Conservation (phyloP, 768 basidiomycete genomes). For the Rhizopogon vesiculosus region DNA sequence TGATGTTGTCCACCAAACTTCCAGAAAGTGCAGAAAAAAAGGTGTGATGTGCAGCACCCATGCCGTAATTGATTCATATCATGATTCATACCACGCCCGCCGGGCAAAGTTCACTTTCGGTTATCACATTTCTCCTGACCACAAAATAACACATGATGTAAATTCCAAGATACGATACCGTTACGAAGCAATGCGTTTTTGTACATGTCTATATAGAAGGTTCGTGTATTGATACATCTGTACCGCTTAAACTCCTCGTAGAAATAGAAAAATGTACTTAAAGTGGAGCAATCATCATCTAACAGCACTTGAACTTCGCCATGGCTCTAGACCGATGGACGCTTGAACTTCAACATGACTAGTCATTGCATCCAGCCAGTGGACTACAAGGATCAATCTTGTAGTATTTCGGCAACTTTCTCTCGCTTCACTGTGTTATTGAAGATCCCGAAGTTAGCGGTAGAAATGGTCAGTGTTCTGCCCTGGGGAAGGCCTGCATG, state of each 20-base stretch:
- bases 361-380: neutral
- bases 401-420: neutral
- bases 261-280: neutral
- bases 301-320: neutral
- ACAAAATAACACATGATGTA: neutral
- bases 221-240: neutral
- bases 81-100: neutral
- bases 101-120: neutral
- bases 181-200: neutral
- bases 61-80: too few relatives aligned
- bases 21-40: slow-evolving; percentile 2
- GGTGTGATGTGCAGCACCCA: neutral
- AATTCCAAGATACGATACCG: neutral
- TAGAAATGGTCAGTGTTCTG: slow-evolving; percentile 17
- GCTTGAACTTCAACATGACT: too few relatives aligned
- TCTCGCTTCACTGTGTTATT: neutral
- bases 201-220: neutral
- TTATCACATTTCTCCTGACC: neutral
- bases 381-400: neutral
- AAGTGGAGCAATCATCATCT: neutral
- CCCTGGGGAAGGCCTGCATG: slow-evolving; percentile 21
- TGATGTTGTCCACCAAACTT: slow-evolving; percentile 16
- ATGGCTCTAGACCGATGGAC: too few relatives aligned
- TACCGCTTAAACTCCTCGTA: neutral
- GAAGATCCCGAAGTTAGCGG: slow-evolving; percentile 22